Evolutionary conservation across 177 flowering plant genomes (phyloP).

Genomic region (Vitis hybrid): DNA sequence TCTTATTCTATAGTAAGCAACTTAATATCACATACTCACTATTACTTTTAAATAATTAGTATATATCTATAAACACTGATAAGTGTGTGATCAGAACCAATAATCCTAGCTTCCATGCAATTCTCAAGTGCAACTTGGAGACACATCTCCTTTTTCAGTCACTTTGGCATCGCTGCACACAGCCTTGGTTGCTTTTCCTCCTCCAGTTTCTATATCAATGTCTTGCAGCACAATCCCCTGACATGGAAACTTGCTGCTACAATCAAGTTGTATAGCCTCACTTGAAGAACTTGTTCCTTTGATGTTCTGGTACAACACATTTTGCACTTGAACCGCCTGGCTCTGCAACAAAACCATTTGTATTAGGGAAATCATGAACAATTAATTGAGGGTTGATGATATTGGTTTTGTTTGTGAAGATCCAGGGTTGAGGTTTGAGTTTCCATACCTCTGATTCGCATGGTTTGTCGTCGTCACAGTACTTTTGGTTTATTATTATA

Average conservation of each 20-base stretch:
- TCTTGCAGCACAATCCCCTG: conserved; percentile 51
- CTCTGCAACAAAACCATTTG: conserved; percentile 26
- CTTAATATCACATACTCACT: too few species aligned
- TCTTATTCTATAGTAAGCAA: too few species aligned
- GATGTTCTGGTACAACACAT: conserved; percentile 72
- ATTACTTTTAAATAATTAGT: too few species aligned
- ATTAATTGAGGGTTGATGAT: not conserved
- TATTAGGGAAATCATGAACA: too few species aligned
- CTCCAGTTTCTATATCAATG: conserved; percentile 28
- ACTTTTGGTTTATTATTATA: conserved; percentile 78
- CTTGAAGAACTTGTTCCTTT: conserved; percentile 74
- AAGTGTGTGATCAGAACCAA: too few species aligned
- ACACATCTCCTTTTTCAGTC: conserved; percentile 33
- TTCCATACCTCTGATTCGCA: conserved; percentile 60
- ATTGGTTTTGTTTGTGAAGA: not conserved
- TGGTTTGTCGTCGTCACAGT: conserved; percentile 62
- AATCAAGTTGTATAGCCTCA: conserved; percentile 60
- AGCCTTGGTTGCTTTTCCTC: conserved; percentile 14
- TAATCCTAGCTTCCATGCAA: too few species aligned
- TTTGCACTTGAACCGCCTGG: conserved; percentile 70
- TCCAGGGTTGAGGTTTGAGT: not conserved
- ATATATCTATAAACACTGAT: too few species aligned
- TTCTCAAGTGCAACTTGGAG: conserved; percentile 41
- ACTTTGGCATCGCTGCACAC: conserved; percentile 27
- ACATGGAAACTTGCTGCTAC: conserved; percentile 72